Evolutionary conservation across 169 alveolate species (phyloP).

Genomic region (Plasmodium gonderi): DNA sequence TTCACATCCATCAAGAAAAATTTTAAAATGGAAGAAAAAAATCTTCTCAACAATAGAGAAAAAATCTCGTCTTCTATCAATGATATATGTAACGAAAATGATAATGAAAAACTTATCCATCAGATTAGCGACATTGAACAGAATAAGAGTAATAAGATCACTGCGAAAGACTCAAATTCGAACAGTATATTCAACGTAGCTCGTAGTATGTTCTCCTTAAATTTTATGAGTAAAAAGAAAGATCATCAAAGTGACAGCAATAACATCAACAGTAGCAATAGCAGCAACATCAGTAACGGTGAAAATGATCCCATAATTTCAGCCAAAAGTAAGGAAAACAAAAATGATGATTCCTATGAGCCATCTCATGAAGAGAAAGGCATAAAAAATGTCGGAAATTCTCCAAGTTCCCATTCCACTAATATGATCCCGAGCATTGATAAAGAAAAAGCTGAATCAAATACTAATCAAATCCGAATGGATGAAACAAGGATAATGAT

Average conservation of each 20-base stretch:
- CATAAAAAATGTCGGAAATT: background rate
- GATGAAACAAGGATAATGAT: background rate
- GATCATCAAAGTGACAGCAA: background rate
- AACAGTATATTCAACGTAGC: background rate
- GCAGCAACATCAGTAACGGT: background rate
- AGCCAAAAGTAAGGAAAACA: background rate
- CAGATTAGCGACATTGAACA: background rate
- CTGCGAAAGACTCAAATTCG: background rate
- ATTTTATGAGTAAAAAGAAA: background rate
- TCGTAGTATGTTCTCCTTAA: background rate
- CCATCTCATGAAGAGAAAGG: background rate
- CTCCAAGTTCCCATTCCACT: too few species aligned
- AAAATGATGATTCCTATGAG: background rate
- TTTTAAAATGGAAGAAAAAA: conserved; percentile 35
- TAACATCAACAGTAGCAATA: background rate
- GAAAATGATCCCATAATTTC: background rate
- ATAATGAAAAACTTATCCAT: background rate
- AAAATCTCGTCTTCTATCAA: background rate
- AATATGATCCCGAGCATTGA: conserved; percentile 9
- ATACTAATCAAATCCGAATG: background rate
- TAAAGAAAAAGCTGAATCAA: background rate
- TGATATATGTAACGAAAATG: background rate
- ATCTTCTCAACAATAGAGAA: background rate
- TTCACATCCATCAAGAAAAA: conserved; percentile 23
- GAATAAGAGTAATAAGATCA: background rate